A percentile compares a stretch with the other conserved stretches of the same genome.
These are phyloP conservation scores for Senna tora DNA, from an alignment of 306 rosid species.

Conservation along the genomic window DNA sequence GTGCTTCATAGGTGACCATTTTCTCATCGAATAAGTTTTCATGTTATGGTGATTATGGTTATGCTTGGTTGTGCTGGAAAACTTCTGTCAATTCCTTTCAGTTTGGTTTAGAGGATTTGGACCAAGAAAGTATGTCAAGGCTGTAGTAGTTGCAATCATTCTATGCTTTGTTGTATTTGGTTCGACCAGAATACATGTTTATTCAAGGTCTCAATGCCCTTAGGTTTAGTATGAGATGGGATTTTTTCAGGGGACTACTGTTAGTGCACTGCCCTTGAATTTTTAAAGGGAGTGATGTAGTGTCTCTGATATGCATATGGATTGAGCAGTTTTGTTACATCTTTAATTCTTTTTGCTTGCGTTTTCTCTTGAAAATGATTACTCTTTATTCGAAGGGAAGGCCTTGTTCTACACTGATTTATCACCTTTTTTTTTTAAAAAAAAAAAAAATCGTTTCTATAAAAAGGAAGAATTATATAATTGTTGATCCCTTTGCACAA, in stretches of 20 bases:
- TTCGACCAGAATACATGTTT: not conserved
- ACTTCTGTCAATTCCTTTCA: not conserved
- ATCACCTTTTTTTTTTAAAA: not conserved
- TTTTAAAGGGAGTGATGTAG: not conserved
- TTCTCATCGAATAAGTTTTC: not conserved
- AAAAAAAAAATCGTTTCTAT: too few relatives aligned
- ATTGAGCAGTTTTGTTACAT: not conserved
- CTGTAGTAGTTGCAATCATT: not conserved
- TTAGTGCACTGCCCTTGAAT: not conserved
- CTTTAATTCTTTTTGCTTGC: not conserved
- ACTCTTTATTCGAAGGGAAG: not conserved
- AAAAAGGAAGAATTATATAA: not conserved
- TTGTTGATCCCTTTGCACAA: not conserved
- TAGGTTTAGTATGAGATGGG: not conserved
- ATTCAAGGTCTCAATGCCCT: not conserved
- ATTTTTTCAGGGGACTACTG: not conserved
- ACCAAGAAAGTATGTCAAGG: not conserved
- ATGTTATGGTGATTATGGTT: not conserved
- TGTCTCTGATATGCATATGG: not conserved
- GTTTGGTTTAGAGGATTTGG: not conserved
- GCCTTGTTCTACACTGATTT: not conserved
- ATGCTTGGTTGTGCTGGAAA: not conserved
- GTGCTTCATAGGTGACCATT: not conserved
- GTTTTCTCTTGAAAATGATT: not conserved
- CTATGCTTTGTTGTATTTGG: not conserved